phyloP scores from a whole-genome alignment of 345 rosid genomes.

The Eutrema yunnanense region DNA sequence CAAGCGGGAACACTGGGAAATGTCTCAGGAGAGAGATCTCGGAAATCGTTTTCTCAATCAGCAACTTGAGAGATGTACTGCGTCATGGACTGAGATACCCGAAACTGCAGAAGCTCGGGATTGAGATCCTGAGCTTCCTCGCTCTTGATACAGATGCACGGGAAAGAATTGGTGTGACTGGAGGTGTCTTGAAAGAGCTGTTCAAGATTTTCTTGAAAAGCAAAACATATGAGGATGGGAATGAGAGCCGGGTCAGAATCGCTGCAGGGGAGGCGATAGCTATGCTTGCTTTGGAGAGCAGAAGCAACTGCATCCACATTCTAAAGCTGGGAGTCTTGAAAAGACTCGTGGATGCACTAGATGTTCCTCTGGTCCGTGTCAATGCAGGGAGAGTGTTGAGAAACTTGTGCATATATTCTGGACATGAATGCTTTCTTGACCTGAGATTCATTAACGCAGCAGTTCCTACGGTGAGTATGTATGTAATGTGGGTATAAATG shows the following conservation, averaged over 20 bases:
- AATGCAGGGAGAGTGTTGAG: conserved; percentile 77
- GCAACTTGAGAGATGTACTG: conserved; percentile 70
- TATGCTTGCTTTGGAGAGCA: conserved; percentile 77
- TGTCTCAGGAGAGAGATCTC: conserved; percentile 74
- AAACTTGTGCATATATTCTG: conserved; percentile 54
- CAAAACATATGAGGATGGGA: conserved; percentile 27
- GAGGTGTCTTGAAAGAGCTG: conserved; percentile 76
- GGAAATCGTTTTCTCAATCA: conserved; percentile 76
- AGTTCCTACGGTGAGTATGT: conserved; percentile 54
- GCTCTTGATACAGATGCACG: conserved; percentile 67
- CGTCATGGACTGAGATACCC: conserved; percentile 63
- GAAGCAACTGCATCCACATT: conserved; percentile 55
- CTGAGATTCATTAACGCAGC: conserved; percentile 45
- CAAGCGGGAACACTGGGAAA: conserved; percentile 64
- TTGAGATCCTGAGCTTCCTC: conserved; percentile 62
- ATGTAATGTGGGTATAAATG: background rate
- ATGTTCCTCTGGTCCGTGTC: conserved; percentile 44
- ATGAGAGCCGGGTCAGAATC: conserved; percentile 36
- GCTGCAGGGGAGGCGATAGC: conserved; percentile 89
- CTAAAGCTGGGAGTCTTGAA: conserved; percentile 44
- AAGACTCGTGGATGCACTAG: conserved; percentile 52
- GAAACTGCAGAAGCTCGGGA: conserved; percentile 57
- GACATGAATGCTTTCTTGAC: conserved; percentile 42
- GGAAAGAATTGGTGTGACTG: conserved; percentile 79
- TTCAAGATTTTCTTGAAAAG: conserved; percentile 61